Conservation (phyloP, 345 rosid species). For the sweet orange (Citrus sinensis) region DVS_A1.0 CM039169.1:29353501-29354000, state of each 20-base stretch:
- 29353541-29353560: background rate
- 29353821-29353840: background rate
- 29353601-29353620: background rate
- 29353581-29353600: background rate
- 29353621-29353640: background rate
- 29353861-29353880: background rate
- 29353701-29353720: constrained; percentile 88
- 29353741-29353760: constrained; percentile 65
- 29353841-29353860: background rate
- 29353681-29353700: constrained; percentile 48
- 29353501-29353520: background rate
- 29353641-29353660: too few relatives aligned
- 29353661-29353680: background rate
- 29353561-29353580: background rate
- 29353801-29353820: constrained; percentile 9
- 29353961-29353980: background rate
- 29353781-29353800: constrained; percentile 82
- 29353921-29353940: background rate
- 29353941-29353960: constrained; percentile 1
- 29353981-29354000: background rate
- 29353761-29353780: constrained; percentile 91
- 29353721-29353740: constrained; percentile 86
- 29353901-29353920: background rate
- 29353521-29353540: background rate
- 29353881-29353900: background rate